Conservation (phyloP, 306 rosid genomes). For the Lablab purpureus region DNA sequence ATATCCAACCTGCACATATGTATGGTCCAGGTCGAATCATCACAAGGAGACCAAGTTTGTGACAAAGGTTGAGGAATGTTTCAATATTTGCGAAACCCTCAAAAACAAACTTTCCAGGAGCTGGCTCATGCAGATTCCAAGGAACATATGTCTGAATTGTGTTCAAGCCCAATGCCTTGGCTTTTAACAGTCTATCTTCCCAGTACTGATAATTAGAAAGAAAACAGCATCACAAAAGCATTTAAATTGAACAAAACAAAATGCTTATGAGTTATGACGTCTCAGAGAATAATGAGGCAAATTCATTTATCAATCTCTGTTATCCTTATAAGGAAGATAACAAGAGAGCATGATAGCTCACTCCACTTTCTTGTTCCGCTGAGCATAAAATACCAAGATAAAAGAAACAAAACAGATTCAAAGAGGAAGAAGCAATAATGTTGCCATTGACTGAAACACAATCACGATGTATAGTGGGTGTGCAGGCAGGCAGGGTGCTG, state of each 20-base stretch:
- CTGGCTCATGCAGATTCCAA: conserved; percentile 95
- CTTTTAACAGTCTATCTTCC: conserved; percentile 95
- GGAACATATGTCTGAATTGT: conserved; percentile 92
- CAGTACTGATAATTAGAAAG: conserved; percentile 71
- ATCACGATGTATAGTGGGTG: not conserved
- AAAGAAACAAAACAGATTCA: conserved; percentile 26
- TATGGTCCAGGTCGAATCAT: conserved; percentile 96
- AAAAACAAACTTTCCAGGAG: conserved; percentile 70
- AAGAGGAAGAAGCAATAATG: conserved; percentile 5
- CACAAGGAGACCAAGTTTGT: conserved; percentile 76
- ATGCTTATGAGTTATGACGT: not conserved
- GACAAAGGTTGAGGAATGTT: conserved; percentile 79
- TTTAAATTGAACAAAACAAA: conserved; percentile 39
- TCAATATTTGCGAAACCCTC: conserved; percentile 81
- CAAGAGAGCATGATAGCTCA: conserved; percentile 17
- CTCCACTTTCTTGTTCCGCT: conserved; percentile 13
- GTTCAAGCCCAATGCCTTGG: conserved; percentile 92
- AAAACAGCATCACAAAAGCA: conserved; percentile 40
- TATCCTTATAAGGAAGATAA: conserved; percentile 5
- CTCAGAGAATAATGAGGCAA: conserved; percentile 1
- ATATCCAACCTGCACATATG: conserved; percentile 78
- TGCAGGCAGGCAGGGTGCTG: not conserved
- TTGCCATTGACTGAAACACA: not conserved
- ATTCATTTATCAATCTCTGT: not conserved
- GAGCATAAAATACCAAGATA: conserved; percentile 7